phyloP scores from a whole-genome alignment of 2,329 filamentous ascomycete species.

The Tolypocladium inflatum region DNA sequence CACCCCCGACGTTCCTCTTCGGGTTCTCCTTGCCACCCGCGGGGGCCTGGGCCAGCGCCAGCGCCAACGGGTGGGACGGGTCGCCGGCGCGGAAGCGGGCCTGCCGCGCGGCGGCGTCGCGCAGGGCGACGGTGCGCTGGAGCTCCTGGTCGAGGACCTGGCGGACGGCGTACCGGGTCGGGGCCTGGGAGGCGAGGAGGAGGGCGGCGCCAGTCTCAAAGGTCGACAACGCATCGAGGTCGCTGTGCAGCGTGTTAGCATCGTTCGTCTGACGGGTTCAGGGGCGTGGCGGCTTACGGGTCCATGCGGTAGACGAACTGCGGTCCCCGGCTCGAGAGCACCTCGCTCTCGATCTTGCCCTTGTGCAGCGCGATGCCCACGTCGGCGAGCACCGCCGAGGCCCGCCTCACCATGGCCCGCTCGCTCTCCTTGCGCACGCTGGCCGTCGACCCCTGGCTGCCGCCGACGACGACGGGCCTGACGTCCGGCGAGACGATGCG shows the following conservation, averaged over 20 bases:
- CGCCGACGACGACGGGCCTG: conserved; percentile 77
- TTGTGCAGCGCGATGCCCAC: conserved; percentile 74
- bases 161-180: conserved; percentile 83
- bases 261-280: neutral
- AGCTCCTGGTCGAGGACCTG: conserved; percentile 92
- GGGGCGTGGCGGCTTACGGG: conserved; percentile 47
- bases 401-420: conserved; percentile 67
- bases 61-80: conserved; percentile 14
- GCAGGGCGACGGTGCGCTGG: conserved; percentile 58
- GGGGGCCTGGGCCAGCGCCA: neutral
- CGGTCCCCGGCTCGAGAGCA: conserved; percentile 45
- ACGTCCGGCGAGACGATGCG: conserved; percentile 82
- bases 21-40: conserved; percentile 28
- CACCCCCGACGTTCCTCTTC: conserved; percentile 9
- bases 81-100: conserved; percentile 50
- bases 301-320: conserved; percentile 91
- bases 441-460: conserved; percentile 57
- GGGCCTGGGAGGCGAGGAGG: conserved; percentile 50
- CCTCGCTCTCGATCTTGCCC: conserved; percentile 66
- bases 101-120: conserved; percentile 57
- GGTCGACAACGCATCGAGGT: conserved; percentile 67
- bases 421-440: conserved; percentile 84
- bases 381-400: conserved; percentile 74
- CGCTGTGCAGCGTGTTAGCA: conserved; percentile 25
- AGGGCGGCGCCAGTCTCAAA: conserved; percentile 60